These are phyloP conservation scores for Backusella morwellensis DNA, from an alignment of 192 early-diverging fungal species.

Conservation along the genomic window DNA sequence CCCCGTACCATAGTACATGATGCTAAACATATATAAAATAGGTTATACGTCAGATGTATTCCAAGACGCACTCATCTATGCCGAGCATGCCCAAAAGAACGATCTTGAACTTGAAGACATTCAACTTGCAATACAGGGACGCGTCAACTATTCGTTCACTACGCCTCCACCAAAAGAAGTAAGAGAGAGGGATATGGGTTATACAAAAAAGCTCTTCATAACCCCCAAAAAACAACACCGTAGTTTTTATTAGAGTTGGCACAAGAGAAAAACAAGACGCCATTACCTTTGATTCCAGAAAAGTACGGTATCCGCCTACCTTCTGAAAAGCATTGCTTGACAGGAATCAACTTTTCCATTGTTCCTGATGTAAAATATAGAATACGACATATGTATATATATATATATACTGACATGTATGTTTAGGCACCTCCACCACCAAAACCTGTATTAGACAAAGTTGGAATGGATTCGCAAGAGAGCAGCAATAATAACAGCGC, in stretches of 20 bases:
- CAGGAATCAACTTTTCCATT: slow-evolving; percentile 76
- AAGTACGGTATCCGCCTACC: slow-evolving; percentile 78
- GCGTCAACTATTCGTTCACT: slow-evolving; percentile 89
- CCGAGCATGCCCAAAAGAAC: slow-evolving; percentile 85
- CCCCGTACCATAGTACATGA: neutral
- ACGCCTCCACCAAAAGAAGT: slow-evolving; percentile 87
- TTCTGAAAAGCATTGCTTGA: slow-evolving; percentile 71
- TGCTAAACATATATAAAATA: slow-evolving; percentile 16
- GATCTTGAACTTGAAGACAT: slow-evolving; percentile 86
- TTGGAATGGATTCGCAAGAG: slow-evolving; percentile 13
- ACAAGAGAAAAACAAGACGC: slow-evolving; percentile 72
- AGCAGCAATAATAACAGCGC: neutral
- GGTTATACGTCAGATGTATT: slow-evolving; percentile 91
- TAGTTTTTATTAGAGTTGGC: slow-evolving; percentile 75
- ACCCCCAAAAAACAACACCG: neutral
- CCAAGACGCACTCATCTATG: slow-evolving; percentile 87
- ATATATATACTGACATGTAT: neutral
- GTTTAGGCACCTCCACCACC: slow-evolving; percentile 33
- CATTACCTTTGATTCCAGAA: slow-evolving; percentile 74
- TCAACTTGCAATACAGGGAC: slow-evolving; percentile 87
- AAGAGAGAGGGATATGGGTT: slow-evolving; percentile 3
- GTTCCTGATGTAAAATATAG: slow-evolving; percentile 54
- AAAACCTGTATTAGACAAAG: slow-evolving; percentile 4
- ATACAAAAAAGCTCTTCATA: no score
- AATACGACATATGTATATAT: no score